These are phyloP conservation scores for Scutellaria galericulata DNA, from an alignment of 257 asterid species.

Conservation along the genomic window DNA sequence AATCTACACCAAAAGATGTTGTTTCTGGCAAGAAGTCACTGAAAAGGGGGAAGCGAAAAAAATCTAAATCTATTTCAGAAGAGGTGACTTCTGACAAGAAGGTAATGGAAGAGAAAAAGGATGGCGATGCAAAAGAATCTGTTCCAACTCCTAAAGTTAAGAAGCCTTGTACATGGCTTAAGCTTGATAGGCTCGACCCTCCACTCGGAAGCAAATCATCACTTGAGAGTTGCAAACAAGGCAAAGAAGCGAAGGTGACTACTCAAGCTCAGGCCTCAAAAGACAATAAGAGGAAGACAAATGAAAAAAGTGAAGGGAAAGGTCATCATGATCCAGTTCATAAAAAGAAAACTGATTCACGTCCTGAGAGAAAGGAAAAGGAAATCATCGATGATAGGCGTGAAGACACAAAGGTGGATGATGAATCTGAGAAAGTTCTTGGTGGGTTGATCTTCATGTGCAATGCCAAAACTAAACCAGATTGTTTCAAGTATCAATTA, in stretches of 20 bases:
- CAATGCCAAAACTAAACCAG: slow-evolving; percentile 89
- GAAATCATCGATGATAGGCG: slow-evolving; percentile 32
- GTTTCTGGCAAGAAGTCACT: slow-evolving; percentile 34
- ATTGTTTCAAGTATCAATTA: slow-evolving; percentile 72
- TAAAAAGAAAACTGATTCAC: slow-evolving; percentile 27
- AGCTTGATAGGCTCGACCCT: slow-evolving; percentile 50
- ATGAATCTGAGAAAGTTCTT: slow-evolving; percentile 41
- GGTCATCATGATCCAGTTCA: slow-evolving; percentile 29
- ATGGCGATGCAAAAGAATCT: slow-evolving; percentile 40
- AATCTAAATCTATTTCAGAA: slow-evolving; percentile 38
- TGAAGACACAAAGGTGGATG: slow-evolving; percentile 40
- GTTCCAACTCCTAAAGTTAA: slow-evolving; percentile 43
- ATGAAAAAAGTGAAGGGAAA: slow-evolving; percentile 39
- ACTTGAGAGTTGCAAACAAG: slow-evolving; percentile 41
- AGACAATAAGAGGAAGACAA: slow-evolving; percentile 49
- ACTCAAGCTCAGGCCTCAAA: slow-evolving; percentile 32
- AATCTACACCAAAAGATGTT: slow-evolving; percentile 29
- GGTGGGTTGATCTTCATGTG: slow-evolving; percentile 96
- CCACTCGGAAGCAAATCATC: slow-evolving; percentile 43
- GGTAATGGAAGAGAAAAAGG: slow-evolving; percentile 30
- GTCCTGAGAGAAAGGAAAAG: slow-evolving; percentile 37
- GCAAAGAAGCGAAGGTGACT: slow-evolving; percentile 41
- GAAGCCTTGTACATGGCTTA: slow-evolving; percentile 61
- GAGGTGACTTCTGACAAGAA: slow-evolving; percentile 39
- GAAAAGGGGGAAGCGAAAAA: slow-evolving; percentile 38